A percentile compares a stretch with the other conserved stretches of the same genome.
Conservation (phyloP, 805 yeast species). For the Kazachstania africana region DNA sequence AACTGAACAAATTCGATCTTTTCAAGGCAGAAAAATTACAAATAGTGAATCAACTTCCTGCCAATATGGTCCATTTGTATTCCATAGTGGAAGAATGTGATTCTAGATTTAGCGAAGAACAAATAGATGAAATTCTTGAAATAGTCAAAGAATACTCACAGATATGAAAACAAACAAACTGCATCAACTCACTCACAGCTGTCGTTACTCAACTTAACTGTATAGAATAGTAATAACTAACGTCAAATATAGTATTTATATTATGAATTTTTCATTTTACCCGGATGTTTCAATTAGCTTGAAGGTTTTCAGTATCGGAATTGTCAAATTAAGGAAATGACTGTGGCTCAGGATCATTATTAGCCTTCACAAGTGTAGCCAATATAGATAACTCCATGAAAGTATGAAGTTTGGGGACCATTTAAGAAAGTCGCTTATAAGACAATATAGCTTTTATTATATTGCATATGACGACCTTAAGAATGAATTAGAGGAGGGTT, state of each 20-base stretch:
- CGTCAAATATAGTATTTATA: no score
- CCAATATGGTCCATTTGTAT: conserved; percentile 66
- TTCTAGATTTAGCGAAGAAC: conserved; percentile 60
- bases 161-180: no score
- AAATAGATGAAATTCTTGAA: conserved; percentile 46
- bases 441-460: conserved; percentile 84
- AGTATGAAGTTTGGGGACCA: conserved; percentile 96
- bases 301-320: no score
- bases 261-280: no score
- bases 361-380: no score
- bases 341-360: no score
- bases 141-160: conserved; percentile 34
- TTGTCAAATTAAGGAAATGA: no score
- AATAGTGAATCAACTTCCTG: conserved; percentile 70
- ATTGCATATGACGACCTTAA: conserved; percentile 86
- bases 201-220: no score
- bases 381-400: not conserved
- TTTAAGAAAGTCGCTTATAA: conserved; percentile 75
- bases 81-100: conserved; percentile 89
- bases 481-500: conserved; percentile 59
- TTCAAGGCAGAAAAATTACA: conserved; percentile 80
- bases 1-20: conserved; percentile 34
- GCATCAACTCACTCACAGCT: no score
- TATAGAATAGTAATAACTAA: no score
- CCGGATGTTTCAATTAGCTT: no score